Conservation (phyloP, 768 basidiomycete genomes). For the Fistulinella prunicolor region DNA sequence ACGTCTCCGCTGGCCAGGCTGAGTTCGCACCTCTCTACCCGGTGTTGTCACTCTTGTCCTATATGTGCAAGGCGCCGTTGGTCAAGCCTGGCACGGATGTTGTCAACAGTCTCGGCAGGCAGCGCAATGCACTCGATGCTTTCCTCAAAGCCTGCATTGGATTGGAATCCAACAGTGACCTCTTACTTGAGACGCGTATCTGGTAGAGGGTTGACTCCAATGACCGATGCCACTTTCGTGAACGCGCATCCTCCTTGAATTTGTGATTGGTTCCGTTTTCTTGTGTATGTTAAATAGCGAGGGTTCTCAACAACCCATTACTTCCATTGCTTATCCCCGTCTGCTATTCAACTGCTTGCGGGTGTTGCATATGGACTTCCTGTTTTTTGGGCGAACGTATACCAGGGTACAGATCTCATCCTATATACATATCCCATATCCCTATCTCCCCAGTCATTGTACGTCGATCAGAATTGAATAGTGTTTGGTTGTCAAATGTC, state of each 20-base stretch:
- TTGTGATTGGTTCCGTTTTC: background rate
- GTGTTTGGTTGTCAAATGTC: background rate
- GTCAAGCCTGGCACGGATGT: constrained; percentile 93
- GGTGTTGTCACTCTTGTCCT: constrained; percentile 87
- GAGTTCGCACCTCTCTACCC: constrained; percentile 87
- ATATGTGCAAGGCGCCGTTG: constrained; percentile 98
- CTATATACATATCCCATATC: background rate
- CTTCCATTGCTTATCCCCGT: background rate
- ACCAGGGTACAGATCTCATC: background rate
- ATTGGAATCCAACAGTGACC: constrained; percentile 76
- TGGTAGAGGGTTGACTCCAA: constrained; percentile 54
- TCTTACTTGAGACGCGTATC: constrained; percentile 82
- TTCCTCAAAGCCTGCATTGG: constrained; percentile 96
- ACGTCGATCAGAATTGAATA: constrained; percentile 6
- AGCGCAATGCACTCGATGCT: constrained; percentile 89
- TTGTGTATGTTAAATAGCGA: background rate
- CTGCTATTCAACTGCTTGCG: constrained; percentile 17
- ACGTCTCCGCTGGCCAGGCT: constrained; percentile 38
- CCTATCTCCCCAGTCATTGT: background rate
- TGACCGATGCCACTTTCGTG: background rate
- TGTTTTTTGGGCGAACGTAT: background rate
- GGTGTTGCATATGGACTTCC: background rate
- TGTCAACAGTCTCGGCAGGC: constrained; percentile 92
- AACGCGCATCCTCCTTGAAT: background rate
- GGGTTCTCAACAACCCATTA: constrained; percentile 25